phyloP scores from a whole-genome alignment of 768 basidiomycete species.

The Phanerochaete sordida region DNA sequence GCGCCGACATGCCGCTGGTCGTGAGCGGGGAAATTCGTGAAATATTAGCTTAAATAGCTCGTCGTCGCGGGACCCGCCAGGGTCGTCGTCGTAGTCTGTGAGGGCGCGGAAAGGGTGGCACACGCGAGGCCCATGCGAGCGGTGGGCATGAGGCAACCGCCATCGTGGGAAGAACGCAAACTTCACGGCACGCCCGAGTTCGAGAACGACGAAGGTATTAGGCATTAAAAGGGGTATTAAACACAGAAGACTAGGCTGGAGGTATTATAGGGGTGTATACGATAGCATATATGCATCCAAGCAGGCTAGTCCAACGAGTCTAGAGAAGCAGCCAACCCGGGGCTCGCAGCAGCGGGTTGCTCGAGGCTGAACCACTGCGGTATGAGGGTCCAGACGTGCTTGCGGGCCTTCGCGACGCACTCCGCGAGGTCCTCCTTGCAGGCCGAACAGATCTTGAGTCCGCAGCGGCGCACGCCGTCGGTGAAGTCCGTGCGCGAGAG shows the following conservation, averaged over 20 bases:
- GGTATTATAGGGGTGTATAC: no score
- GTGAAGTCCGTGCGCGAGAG: constrained; percentile 66
- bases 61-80: background rate
- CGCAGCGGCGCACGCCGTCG: constrained; percentile 52
- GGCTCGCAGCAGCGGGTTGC: background rate
- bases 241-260: no score
- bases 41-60: background rate
- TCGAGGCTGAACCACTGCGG: constrained; percentile 62
- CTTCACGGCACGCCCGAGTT: no score
- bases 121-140: background rate
- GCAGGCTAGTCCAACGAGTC: background rate
- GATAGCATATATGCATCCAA: no score
- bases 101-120: no score
- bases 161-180: background rate
- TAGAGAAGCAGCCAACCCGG: background rate
- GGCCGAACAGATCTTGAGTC: constrained; percentile 49
- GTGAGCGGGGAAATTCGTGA: background rate
- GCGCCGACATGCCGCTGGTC: background rate
- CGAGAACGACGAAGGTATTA: no score
- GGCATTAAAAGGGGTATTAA: no score
- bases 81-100: background rate
- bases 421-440: constrained; percentile 48
- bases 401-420: constrained; percentile 41
- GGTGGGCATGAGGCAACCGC: background rate
- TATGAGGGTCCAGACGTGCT: constrained; percentile 58